A percentile compares a stretch with the other conserved stretches of the same genome.
Conservation (phyloP, 345 rosid species). For the Pugionium cornutum region DNA sequence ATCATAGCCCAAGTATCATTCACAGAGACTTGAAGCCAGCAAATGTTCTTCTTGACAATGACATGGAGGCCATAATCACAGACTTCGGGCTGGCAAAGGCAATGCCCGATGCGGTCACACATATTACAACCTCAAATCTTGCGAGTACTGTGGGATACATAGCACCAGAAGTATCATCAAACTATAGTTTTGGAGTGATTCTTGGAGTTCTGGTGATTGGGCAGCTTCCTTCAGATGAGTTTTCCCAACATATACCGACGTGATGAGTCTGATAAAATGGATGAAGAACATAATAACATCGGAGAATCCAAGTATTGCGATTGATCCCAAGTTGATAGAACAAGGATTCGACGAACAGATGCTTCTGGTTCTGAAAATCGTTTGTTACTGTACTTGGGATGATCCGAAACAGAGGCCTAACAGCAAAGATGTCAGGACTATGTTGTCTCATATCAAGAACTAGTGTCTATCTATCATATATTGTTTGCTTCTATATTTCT, state of each 20-base stretch:
- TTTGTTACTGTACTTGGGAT: conserved; percentile 77
- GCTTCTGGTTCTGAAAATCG: conserved; percentile 73
- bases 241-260: conserved; percentile 63
- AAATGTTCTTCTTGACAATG: conserved; percentile 59
- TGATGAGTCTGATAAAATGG: conserved; percentile 75
- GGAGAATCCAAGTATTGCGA: conserved; percentile 59
- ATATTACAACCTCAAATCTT: conserved; percentile 56
- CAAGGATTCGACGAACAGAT: conserved; percentile 75
- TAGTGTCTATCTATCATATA: conserved; percentile 20
- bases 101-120: conserved; percentile 74
- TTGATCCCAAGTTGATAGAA: conserved; percentile 57
- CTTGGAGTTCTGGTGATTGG: conserved; percentile 76
- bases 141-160: conserved; percentile 93
- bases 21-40: too few species aligned
- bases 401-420: conserved; percentile 82
- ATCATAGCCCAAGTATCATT: conserved; percentile 54
- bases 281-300: conserved; percentile 69
- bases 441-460: conserved; percentile 64
- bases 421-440: conserved; percentile 71
- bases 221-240: conserved; percentile 81
- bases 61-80: conserved; percentile 86
- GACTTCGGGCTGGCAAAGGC: conserved; percentile 89
- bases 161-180: conserved; percentile 87
- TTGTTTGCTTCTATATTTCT: conserved; percentile 5
- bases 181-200: conserved; percentile 78